Base-by-base conservation (phyloP, 2,329 filamentous ascomycete species). In the Talaromyces sp. region DNA sequence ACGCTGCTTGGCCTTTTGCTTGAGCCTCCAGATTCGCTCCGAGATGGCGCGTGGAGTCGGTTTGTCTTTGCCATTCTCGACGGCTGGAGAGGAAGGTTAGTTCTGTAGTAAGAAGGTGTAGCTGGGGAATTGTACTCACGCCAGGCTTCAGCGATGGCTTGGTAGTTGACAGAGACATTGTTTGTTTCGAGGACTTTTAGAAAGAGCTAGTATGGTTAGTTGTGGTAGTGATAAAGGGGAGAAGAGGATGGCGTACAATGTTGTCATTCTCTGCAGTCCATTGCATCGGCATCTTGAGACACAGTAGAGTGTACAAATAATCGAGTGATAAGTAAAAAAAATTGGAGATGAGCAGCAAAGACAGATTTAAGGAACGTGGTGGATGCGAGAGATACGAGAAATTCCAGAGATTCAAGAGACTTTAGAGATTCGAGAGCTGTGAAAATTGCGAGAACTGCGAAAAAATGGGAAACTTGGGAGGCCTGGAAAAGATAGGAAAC, bases 31-130 rank as follows among this genome's bases (percentile, higher is more conserved):
- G 5, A 61, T 51, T 11, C 57, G 59, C 26, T 61, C 59, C 0
- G 59, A 61, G 5, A 61, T 56, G 12, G 59, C 59, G 6, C 59
- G 55, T 1, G 55, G 27, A n/a, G 59, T 61, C 11, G 59, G 59
- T 14, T 21, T 50, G 11, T 61, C 59, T 9, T 58, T 35, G 8
- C 32, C 24, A 53, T 57, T 54, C 46, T 56, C 59, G 43, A 9
- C 12, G 1, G 27, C 24, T 32, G 19, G 26, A 32, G 17, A 32
- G 29, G 11, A 7, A 32, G 24, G 6, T 56, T 4, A 26, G 24
- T 31, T 21, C 8, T 43, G 11, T 12, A 5, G 27, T n/a, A 38
- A 17, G 21, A n/a, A 29, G 19, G 4, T 26, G 32, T 46, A 24
- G 17, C 17, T 9, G 19, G 53, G 21, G 3, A n/a, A 14, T 31